Base-by-base conservation (phyloP, 129 eudicot species). In the Artemisia annua region DNA sequence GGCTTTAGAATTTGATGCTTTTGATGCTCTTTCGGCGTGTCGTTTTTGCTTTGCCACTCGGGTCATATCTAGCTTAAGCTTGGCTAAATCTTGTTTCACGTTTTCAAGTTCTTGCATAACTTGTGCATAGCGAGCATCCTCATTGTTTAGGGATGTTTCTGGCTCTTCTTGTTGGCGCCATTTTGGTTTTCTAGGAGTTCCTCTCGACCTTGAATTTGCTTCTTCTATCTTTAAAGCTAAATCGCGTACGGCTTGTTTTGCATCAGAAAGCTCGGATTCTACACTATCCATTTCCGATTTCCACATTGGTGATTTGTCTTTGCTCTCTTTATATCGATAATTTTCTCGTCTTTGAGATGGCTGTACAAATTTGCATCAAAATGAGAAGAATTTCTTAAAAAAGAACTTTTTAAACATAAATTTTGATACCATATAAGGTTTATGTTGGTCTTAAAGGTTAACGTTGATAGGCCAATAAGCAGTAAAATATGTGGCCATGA, bases 1-100 rank as follows among this genome's bases (percentile, higher is more conserved):
- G 17, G 50, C 19, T 77, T 71, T 93, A 10, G 78, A 78, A 63
- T 7, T 67, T 18, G 87, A 84, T 8, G 87, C 82, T 54, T 89
- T 85, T 1, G 67, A 43, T 84, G 89, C 86, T 66, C 85, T 84
- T 78, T 89, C 96, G 1, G 95, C 98, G 49, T 76, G 69, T 18
- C 70, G 70, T 61, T 80, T 93, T 43, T 85, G 90, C 70, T 93
- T 87, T 35, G 79, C 66, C 28, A 83, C 85, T 8, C 75, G 80
- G 19, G 82, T 89, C 85, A 87, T 80, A 28, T 87, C 87, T 50
- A 83, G 55, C 85, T 87, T 89, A 3, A 93, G 81, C 63, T 75
- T 80, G 20, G 77, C 70, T 71, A 89, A 24, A 50, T 89, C 96
- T 44, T 77, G 84, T 76, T 89, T 87, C 76, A 82, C 65, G 7